Conservation (phyloP, 805 yeast genomes). For the Hanseniaspora vineae region DNA sequence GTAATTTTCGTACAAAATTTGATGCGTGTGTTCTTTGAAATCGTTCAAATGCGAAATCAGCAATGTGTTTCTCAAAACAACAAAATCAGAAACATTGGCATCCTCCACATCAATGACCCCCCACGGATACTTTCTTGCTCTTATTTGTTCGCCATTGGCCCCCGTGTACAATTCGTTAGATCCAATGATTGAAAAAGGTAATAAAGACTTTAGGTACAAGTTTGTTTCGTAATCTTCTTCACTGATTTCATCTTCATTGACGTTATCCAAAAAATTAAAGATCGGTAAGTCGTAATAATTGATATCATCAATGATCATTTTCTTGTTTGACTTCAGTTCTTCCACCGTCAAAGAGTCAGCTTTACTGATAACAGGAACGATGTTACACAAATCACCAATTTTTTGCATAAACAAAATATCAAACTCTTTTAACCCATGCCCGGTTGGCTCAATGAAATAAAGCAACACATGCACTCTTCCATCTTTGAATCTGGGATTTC, state of each 20-base stretch:
- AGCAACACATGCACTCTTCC: constrained; percentile 68
- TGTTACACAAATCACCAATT: constrained; percentile 67
- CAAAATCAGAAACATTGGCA: constrained; percentile 68
- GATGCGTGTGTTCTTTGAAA: constrained; percentile 80
- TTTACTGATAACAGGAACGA: constrained; percentile 78
- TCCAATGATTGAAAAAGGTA: constrained; percentile 61
- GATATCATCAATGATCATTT: constrained; percentile 64
- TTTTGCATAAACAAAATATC: constrained; percentile 71
- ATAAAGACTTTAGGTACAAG: constrained; percentile 45
- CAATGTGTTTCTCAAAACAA: constrained; percentile 64
- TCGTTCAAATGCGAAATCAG: constrained; percentile 78
- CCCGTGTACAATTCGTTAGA: constrained; percentile 49
- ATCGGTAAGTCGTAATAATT: constrained; percentile 57
- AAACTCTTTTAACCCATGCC: constrained; percentile 66
- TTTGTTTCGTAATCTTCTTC: constrained; percentile 56
- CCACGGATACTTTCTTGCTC: constrained; percentile 47
- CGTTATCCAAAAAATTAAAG: constrained; percentile 45
- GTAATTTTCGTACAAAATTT: constrained; percentile 74
- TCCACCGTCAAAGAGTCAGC: constrained; percentile 74
- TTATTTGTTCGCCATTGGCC: constrained; percentile 26
- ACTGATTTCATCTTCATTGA: constrained; percentile 38
- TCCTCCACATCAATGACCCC: constrained; percentile 52
- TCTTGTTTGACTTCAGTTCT: constrained; percentile 64
- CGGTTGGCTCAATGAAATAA: constrained; percentile 72
- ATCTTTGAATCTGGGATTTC: constrained; percentile 78